Conservation (phyloP, 2,329 filamentous ascomycete species). For the Alternaria gaisen region DNA sequence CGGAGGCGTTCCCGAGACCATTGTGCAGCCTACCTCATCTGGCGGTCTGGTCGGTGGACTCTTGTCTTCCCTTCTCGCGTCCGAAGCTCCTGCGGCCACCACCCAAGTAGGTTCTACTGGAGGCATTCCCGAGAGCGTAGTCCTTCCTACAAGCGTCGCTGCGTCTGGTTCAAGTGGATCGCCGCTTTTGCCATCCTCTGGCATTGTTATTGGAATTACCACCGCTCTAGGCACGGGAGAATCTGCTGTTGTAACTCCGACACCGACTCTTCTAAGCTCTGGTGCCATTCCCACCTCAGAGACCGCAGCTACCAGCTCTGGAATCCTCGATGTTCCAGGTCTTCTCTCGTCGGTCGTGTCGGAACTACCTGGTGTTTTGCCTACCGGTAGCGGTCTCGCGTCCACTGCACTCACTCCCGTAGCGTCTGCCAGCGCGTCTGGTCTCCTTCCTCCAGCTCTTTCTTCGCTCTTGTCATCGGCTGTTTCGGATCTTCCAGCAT, state of each 20-base stretch:
- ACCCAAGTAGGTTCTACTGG: conserved; percentile 35
- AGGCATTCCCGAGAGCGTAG: conserved; percentile 29
- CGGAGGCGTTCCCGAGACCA: conserved; percentile 23
- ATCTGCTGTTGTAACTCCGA: conserved; percentile 16
- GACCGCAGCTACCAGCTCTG: conserved; percentile 21
- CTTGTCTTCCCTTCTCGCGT: conserved; percentile 23
- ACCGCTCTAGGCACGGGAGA: conserved; percentile 43
- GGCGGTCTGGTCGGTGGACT: conserved; percentile 18
- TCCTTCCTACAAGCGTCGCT: conserved; percentile 31
- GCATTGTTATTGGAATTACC: conserved; percentile 49
- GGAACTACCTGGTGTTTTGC: conserved; percentile 30
- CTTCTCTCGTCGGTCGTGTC: conserved; percentile 33
- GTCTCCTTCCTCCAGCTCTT: conserved; percentile 25
- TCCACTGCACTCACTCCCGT: conserved; percentile 27
- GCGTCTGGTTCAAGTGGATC: conserved; percentile 7
- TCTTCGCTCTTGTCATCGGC: conserved; percentile 33
- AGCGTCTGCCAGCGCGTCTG: conserved; percentile 21
- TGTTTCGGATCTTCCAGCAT: conserved; percentile 26
- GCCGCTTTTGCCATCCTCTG: conserved; percentile 23
- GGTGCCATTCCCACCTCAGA: conserved; percentile 36
- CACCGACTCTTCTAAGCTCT: conserved; percentile 25
- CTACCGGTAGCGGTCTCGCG: conserved; percentile 25
- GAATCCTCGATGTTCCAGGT: conserved; percentile 21
- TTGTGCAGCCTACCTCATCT: conserved; percentile 18
- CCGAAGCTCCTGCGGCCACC: conserved; percentile 21